Evolutionary conservation across 192 early-diverging fungal genomes (phyloP), one percentile per base, ranked within the genome.

Genomic region (Coemansia sp.): DNA sequence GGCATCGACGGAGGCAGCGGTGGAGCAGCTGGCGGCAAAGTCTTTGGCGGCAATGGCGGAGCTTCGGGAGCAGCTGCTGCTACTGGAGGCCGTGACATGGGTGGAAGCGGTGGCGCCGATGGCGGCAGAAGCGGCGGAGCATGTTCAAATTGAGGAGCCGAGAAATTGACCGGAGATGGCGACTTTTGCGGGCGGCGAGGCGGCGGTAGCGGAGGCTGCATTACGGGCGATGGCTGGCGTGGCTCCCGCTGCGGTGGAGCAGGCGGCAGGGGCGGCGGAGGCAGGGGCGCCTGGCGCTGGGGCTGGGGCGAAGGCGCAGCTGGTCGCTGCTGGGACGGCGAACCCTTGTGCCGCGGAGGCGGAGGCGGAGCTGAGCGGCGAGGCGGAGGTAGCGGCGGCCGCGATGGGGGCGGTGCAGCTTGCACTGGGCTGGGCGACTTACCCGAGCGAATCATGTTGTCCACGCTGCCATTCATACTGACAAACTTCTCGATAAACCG

Each of bases 401-500:
- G 57, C 26, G 65, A 48, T n/a, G 62, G 26, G 19, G 62, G 69
- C 36, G 68, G 63, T 23, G 66, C 72, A n/a, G 78, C 72, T 53
- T 36, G n/a, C 62, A 52, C 7, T 61, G 64, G 2, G 57, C 52
- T 3, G 72, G 65, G 23, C 26, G 53, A 14, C 37, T 65, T 61
- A n/a, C 60, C 3, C 34, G 81, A 78, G 57, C 69, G 69, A 37
- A 76, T 75, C 64, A 83, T 71, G 34, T 70, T 81, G 23, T 82
- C 73, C 3, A 86, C 74, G 1, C 87, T 88, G 42, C 87, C 87
- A 59, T 84, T 84, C 52, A 85, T 64, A 25, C 87, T 71, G 10
- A 92, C 83, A 83, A 89, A 90, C 46, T 88, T 69, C 37, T 83
- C 75, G 44, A 92, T 87, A 64, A 90, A 88, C 28, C 84, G 83